A percentile compares a stretch with the other conserved stretches of the same genome.
Evolutionary conservation across 805 yeast genomes (phyloP).

Genomic region (Candida koratica): DNA sequence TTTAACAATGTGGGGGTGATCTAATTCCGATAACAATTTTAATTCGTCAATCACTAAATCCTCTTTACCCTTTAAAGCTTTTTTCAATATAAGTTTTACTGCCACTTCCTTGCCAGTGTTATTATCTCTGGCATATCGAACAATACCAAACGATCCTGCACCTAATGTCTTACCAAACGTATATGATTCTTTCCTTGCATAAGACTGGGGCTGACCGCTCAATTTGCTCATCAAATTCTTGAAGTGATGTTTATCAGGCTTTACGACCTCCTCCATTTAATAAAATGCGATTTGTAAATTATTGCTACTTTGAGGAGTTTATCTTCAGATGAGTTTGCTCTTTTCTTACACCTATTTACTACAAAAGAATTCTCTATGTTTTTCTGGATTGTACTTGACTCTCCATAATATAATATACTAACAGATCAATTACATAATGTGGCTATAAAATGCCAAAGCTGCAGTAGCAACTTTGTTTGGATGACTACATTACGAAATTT

Average conservation of each 20-base stretch:
- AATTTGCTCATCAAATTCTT: conserved; percentile 49
- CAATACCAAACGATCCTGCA: conserved; percentile 94
- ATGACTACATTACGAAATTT: too few species aligned
- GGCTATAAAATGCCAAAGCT: too few species aligned
- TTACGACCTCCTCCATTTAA: conserved; percentile 7
- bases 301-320: too few species aligned
- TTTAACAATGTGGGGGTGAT: conserved; percentile 85
- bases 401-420: too few species aligned
- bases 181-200: conserved; percentile 62
- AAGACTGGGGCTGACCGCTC: conserved; percentile 70
- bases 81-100: conserved; percentile 81
- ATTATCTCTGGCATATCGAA: conserved; percentile 63
- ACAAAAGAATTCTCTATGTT: too few species aligned
- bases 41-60: conserved; percentile 77
- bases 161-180: conserved; percentile 83
- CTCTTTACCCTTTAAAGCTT: conserved; percentile 76
- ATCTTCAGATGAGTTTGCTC: too few species aligned
- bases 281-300: not conserved
- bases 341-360: too few species aligned
- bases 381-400: too few species aligned
- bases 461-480: too few species aligned
- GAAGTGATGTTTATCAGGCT: conserved; percentile 20
- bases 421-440: too few species aligned
- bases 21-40: conserved; percentile 57
- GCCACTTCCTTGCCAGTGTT: conserved; percentile 69